Evolutionary conservation across 192 early-diverging fungal species (phyloP).

Genomic region (Coemansia sp.): DNA sequence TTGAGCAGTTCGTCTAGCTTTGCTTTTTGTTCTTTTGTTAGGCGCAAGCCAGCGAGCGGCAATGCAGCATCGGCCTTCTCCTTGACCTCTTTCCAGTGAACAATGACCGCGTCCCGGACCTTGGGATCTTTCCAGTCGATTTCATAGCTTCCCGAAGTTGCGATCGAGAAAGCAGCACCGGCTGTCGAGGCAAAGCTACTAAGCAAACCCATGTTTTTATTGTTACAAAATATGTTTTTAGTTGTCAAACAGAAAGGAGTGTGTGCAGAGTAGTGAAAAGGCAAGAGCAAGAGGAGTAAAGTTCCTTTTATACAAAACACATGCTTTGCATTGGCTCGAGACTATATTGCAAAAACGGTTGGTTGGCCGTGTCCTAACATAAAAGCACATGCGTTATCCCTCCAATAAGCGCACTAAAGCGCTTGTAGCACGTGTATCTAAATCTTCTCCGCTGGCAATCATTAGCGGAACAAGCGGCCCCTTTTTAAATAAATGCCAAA

Average conservation of each 20-base stretch:
- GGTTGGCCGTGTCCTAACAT: neutral
- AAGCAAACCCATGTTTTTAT: constrained; percentile 26
- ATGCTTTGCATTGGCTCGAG: neutral
- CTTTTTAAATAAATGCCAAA: neutral
- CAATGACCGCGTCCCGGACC: constrained; percentile 22
- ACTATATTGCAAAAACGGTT: neutral
- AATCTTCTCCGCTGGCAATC: neutral
- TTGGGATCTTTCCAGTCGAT: constrained; percentile 39
- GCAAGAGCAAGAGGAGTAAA: neutral
- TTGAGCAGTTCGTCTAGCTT: constrained; percentile 37
- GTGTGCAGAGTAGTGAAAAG: neutral
- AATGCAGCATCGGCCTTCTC: constrained; percentile 39
- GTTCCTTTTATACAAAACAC: neutral
- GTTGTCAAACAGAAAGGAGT: neutral
- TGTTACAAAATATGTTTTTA: neutral
- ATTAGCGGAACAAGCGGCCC: neutral
- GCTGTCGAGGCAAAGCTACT: constrained; percentile 17
- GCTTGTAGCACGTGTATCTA: neutral
- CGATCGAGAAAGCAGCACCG: constrained; percentile 25
- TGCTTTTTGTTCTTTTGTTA: constrained; percentile 38
- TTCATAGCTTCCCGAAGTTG: constrained; percentile 30
- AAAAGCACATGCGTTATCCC: neutral
- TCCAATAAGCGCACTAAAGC: neutral
- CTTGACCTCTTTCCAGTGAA: constrained; percentile 39
- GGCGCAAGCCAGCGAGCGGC: constrained; percentile 35